Evolutionary conservation across 805 yeast species (phyloP).

Genomic region (Grigorovia jiainica): DNA sequence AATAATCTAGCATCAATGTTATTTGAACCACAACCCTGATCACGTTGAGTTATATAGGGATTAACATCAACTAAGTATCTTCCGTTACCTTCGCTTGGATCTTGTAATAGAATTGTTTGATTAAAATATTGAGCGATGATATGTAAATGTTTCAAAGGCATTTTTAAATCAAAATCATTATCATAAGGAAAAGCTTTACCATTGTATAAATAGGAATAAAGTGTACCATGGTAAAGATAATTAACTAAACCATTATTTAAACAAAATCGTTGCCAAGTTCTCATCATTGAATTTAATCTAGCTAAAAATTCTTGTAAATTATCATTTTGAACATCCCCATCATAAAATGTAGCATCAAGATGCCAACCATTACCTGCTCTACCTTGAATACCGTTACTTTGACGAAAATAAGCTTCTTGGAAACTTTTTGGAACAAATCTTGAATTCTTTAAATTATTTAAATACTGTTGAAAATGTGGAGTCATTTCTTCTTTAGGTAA

Average conservation of each 20-base stretch:
- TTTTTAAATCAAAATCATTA: conserved; percentile 54
- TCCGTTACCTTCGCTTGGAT: conserved; percentile 43
- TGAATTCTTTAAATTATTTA: conserved; percentile 29
- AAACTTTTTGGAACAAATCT: conserved; percentile 21
- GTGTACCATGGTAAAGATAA: conserved; percentile 60
- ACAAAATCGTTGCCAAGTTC: conserved; percentile 44
- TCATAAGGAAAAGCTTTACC: conserved; percentile 60
- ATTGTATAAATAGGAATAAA: conserved; percentile 56
- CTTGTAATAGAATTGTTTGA: conserved; percentile 40
- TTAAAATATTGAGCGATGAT: conserved; percentile 33
- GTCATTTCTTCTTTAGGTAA: conserved; percentile 8
- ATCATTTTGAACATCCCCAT: conserved; percentile 33
- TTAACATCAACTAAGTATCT: conserved; percentile 44
- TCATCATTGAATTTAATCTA: conserved; percentile 35
- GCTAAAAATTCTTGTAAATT: conserved; percentile 1
- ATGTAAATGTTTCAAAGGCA: conserved; percentile 41
- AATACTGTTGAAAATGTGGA: conserved; percentile 23
- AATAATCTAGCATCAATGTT: conserved; percentile 66
- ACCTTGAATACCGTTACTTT: conserved; percentile 4
- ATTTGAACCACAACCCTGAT: conserved; percentile 47
- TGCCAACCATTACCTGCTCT: conserved; percentile 29
- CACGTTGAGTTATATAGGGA: conserved; percentile 45
- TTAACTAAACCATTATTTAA: conserved; percentile 37
- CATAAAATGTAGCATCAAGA: conserved; percentile 52
- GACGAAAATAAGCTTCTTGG: conserved; percentile 32